phyloP scores from a whole-genome alignment of 2,329 filamentous ascomycete genomes.

The Fusarium sacchari region DNA sequence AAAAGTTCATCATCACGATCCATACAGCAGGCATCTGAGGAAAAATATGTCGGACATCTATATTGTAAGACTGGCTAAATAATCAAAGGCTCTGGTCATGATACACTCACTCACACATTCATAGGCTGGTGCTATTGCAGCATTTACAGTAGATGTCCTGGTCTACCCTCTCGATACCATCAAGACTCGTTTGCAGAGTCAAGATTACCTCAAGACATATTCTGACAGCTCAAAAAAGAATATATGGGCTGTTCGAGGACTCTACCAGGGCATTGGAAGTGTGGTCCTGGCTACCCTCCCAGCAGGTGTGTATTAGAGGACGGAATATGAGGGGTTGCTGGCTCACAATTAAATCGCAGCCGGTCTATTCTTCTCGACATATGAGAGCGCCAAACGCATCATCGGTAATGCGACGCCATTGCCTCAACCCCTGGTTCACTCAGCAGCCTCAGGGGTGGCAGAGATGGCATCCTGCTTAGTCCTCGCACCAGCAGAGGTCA shows the following conservation, averaged over 20 bases:
- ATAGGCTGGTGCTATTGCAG: conserved; percentile 85
- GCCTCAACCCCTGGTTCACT: conserved; percentile 76
- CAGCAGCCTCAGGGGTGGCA: conserved; percentile 76
- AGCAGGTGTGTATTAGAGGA: conserved; percentile 66
- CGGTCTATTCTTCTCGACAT: conserved; percentile 89
- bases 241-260: conserved; percentile 70
- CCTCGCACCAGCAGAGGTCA: conserved; percentile 86
- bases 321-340: not conserved
- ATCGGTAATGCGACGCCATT: conserved; percentile 65
- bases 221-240: conserved; percentile 64
- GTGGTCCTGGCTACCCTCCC: conserved; percentile 89
- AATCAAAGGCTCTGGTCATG: no score
- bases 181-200: conserved; percentile 86
- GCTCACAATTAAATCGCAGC: conserved; percentile 57
- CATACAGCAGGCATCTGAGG: not conserved
- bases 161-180: conserved; percentile 91
- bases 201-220: conserved; percentile 76
- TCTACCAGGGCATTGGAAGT: conserved; percentile 89
- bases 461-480: conserved; percentile 89
- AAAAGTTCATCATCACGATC: not conserved
- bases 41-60: conserved; percentile 46
- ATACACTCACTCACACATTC: conserved; percentile 21
- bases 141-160: conserved; percentile 85
- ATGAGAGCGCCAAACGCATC: conserved; percentile 77
- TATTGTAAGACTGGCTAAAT: conserved; percentile 34